phyloP scores from a whole-genome alignment of 2,329 filamentous ascomycete species.

The Microdochium paspali region DNA sequence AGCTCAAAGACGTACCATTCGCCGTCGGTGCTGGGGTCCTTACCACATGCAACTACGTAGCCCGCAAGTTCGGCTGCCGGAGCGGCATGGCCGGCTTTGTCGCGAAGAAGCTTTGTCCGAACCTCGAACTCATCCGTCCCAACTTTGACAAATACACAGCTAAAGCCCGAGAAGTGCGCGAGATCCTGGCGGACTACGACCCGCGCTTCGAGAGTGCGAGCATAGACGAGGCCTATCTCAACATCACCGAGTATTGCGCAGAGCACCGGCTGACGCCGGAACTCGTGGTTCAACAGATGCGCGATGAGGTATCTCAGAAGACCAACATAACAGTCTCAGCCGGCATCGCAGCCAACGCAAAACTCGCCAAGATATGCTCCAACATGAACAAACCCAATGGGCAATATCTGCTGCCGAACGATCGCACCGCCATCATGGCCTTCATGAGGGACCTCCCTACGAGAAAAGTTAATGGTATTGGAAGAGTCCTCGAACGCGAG shows the following conservation, averaged over 20 bases:
- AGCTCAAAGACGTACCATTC: constrained; percentile 79
- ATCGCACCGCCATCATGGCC: constrained; percentile 65
- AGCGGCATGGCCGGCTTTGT: constrained; percentile 96
- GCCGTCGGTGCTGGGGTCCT: constrained; percentile 68
- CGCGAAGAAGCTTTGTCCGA: constrained; percentile 85
- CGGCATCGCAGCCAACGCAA: constrained; percentile 87
- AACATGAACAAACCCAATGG: constrained; percentile 97
- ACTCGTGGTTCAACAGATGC: constrained; percentile 68
- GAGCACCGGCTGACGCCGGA: constrained; percentile 59
- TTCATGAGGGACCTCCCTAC: constrained; percentile 82
- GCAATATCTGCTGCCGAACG: constrained; percentile 67
- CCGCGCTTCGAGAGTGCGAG: constrained; percentile 85
- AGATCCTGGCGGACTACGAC: constrained; percentile 80
- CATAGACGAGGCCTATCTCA: constrained; percentile 93
- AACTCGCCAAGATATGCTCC: constrained; percentile 88
- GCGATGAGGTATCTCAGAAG: constrained; percentile 63
- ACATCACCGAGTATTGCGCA: constrained; percentile 79
- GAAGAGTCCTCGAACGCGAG: constrained; percentile 85
- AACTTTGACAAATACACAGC: constrained; percentile 87
- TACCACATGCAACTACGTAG: constrained; percentile 75
- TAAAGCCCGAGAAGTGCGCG: constrained; percentile 81
- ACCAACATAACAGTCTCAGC: constrained; percentile 85
- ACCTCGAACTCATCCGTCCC: constrained; percentile 70
- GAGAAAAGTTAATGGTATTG: constrained; percentile 91
- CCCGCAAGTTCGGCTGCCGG: constrained; percentile 80